A percentile compares a stretch with the other conserved stretches of the same genome.
Evolutionary conservation across 2,329 filamentous ascomycete species (phyloP).

Genomic region (Talaromyces sp.): DNA sequence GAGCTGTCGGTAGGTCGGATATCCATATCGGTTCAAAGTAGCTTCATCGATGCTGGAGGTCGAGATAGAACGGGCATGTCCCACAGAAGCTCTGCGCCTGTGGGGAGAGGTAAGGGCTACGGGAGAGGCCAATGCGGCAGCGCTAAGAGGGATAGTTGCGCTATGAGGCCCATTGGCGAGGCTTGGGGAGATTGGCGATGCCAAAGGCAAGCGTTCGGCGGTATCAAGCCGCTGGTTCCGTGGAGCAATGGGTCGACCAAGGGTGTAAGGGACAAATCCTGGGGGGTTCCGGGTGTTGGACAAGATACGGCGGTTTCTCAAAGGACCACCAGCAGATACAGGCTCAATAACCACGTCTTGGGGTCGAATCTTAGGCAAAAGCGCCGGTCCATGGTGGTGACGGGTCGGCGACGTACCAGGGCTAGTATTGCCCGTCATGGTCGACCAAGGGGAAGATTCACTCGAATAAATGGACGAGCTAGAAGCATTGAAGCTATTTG

Average conservation of each 20-base stretch:
- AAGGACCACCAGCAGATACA: conserved; percentile 51
- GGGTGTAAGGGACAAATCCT: conserved; percentile 55
- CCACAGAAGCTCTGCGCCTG: conserved; percentile 41
- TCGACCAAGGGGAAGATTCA: conserved; percentile 70
- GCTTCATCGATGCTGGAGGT: conserved; percentile 68
- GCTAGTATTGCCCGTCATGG: conserved; percentile 69
- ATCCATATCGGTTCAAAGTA: conserved; percentile 71
- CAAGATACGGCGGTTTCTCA: conserved; percentile 59
- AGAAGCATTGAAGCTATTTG: conserved; percentile 65
- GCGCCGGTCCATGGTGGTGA: conserved; percentile 72
- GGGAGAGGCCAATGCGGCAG: conserved; percentile 65
- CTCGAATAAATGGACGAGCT: conserved; percentile 67
- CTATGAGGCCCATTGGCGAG: conserved; percentile 30
- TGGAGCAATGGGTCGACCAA: conserved; percentile 47
- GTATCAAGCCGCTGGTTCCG: conserved; percentile 51
- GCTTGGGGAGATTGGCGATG: conserved; percentile 51
- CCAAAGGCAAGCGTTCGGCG: conserved; percentile 46
- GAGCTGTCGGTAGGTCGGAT: conserved; percentile 81
- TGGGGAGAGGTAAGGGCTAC: conserved; percentile 55
- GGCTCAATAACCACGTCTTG: conserved; percentile 78
- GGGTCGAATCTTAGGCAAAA: conserved; percentile 82
- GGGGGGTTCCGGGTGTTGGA: conserved; percentile 57
- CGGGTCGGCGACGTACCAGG: conserved; percentile 71
- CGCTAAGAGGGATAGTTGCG: conserved; percentile 20
- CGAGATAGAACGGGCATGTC: conserved; percentile 63